phyloP scores from a whole-genome alignment of 148 eudicot genomes.

The Fagopyrum homotropicum region DNA sequence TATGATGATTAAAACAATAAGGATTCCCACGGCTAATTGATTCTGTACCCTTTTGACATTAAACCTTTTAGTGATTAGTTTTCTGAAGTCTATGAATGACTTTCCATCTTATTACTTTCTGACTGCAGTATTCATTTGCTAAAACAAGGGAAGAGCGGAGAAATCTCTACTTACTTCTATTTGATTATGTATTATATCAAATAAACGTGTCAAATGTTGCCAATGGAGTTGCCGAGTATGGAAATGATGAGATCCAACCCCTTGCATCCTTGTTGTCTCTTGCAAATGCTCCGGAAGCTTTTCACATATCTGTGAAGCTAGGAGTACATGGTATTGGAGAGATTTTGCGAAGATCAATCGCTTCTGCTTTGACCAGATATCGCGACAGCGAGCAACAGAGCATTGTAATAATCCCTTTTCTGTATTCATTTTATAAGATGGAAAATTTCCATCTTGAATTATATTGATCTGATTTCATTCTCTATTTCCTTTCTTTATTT shows the following conservation, averaged over 20 bases:
- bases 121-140: conserved; percentile 73
- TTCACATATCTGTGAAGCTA: conserved; percentile 84
- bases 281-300: conserved; percentile 96
- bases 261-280: conserved; percentile 78
- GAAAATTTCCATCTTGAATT: not conserved
- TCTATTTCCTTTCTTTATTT: not conserved
- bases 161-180: conserved; percentile 77
- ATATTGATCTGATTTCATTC: not conserved
- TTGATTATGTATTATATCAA: conserved; percentile 80
- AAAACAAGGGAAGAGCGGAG: conserved; percentile 88
- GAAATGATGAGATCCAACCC: conserved; percentile 73
- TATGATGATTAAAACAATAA: not conserved
- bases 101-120: not conserved
- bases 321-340: conserved; percentile 87
- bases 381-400: conserved; percentile 68
- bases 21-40: not conserved
- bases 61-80: not conserved
- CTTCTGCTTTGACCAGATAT: conserved; percentile 68
- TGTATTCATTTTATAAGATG: not conserved
- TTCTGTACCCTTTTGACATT: not conserved
- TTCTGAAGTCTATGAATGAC: not conserved
- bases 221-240: conserved; percentile 64
- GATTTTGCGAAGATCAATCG: conserved; percentile 67
- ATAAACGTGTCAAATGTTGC: conserved; percentile 60
- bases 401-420: conserved; percentile 32